phyloP scores from a whole-genome alignment of 2,329 filamentous ascomycete species.

The Exophiala sideris region DNA sequence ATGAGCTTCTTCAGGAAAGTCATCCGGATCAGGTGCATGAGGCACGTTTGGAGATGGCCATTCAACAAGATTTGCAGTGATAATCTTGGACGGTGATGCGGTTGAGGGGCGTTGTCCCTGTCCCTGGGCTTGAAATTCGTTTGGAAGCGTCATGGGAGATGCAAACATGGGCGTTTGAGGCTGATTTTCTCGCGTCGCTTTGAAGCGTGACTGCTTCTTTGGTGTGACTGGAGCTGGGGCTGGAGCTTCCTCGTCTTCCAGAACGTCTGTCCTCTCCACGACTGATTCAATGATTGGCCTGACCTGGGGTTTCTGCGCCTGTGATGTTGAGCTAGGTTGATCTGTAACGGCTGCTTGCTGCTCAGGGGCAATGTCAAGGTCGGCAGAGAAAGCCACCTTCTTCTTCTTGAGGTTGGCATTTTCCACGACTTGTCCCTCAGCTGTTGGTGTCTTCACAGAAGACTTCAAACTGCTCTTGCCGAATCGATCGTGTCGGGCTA shows the following conservation, averaged over 20 bases:
- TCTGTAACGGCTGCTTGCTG: constrained; percentile 16
- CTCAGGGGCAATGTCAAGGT: constrained; percentile 64
- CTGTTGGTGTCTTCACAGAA: constrained; percentile 7
- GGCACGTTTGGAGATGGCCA: constrained; percentile 36
- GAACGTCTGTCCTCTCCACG: constrained; percentile 37
- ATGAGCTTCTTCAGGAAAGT: constrained; percentile 69
- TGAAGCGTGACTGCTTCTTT: constrained; percentile 28
- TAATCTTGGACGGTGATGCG: constrained; percentile 44
- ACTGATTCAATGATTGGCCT: constrained; percentile 41
- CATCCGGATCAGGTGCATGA: constrained; percentile 54
- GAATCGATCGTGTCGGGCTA: constrained; percentile 17
- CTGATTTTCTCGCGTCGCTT: constrained; percentile 18
- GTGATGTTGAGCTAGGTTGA: background rate
- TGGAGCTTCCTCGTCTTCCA: constrained; percentile 24
- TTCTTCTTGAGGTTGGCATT: constrained; percentile 53
- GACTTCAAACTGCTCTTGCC: constrained; percentile 17
- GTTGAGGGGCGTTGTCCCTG: constrained; percentile 11
- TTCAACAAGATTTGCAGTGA: constrained; percentile 61
- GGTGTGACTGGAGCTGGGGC: constrained; percentile 26
- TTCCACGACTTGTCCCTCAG: constrained; percentile 1
- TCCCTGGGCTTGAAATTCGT: background rate
- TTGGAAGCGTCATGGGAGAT: constrained; percentile 27
- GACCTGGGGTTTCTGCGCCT: background rate
- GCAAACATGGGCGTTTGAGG: constrained; percentile 34
- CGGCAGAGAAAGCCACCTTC: constrained; percentile 74